Evolutionary conservation across 1,284 basidiomycete genomes (phyloP).

Genomic region (Cutaneotrichosporon dermatis): DNA sequence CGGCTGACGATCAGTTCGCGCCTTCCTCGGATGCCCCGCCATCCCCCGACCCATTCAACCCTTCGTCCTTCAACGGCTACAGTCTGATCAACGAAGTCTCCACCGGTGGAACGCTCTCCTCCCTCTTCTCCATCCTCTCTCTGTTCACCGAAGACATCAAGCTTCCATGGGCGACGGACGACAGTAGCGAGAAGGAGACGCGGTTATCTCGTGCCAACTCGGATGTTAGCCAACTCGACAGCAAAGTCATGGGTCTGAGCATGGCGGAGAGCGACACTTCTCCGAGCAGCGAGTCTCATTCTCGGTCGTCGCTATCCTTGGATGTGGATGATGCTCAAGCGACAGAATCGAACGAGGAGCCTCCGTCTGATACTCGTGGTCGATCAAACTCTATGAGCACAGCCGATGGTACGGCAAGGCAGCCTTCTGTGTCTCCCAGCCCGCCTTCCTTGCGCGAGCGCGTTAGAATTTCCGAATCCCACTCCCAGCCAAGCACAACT

Average conservation of each 20-base stretch:
- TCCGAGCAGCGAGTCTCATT: background rate
- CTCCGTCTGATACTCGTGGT: background rate
- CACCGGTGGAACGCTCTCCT: conserved; percentile 90
- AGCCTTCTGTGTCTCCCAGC: background rate
- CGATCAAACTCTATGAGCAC: conserved; percentile 8
- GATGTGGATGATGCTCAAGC: too few relatives aligned
- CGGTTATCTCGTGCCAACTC: conserved; percentile 36
- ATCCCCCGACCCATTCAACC: conserved; percentile 28
- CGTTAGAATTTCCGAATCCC: background rate
- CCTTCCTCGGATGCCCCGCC: conserved; percentile 38
- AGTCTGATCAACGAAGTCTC: conserved; percentile 90
- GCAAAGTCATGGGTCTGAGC: conserved; percentile 19
- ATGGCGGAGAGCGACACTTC: background rate
- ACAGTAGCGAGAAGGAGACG: conserved; percentile 37
- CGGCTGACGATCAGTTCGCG: conserved; percentile 56
- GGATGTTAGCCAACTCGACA: conserved; percentile 45
- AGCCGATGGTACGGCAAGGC: conserved; percentile 7
- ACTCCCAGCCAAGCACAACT: conserved; percentile 1
- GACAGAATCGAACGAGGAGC: background rate
- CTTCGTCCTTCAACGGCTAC: conserved; percentile 70
- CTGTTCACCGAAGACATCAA: conserved; percentile 97
- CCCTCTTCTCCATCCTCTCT: conserved; percentile 89
- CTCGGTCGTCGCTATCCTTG: background rate
- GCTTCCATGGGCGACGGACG: conserved; percentile 63
- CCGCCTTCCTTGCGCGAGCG: background rate